Evolutionary conservation across 225 moss, liverwort and hornwort species (phyloP), one percentile per base, ranked within the genome.

Genomic region (Neckera pumila): DNA sequence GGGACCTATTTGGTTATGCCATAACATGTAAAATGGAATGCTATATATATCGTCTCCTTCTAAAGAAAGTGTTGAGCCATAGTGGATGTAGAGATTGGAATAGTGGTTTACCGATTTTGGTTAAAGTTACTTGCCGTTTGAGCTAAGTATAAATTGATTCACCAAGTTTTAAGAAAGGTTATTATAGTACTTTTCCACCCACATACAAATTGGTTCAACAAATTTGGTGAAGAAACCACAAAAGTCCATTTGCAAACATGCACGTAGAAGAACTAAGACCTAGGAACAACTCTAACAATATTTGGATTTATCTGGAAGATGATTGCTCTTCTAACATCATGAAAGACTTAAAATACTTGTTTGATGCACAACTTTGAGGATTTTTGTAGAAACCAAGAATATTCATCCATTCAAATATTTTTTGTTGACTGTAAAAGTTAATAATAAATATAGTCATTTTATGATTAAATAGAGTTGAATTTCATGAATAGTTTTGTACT

Each of bases 21-120:
- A 69, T 22, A 38, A 69, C 22, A n/a, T 38, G 2, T 67, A 1
- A 67, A 21, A 67, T 8, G 1, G 8, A n/a, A 11, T 2, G 1
- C 1, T n/a, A 21, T 21, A 12, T n/a, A n/a, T n/a, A n/a, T n/a
- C n/a, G n/a, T 21, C 11, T 11, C 5, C 1, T 1, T 5, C 8
- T 45, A 45, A 3, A 36, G 3, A 36, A 20, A n/a, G 11, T n/a
- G 3, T 36, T 20, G 4, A 21, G 4, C 22, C 4, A 38, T 38
- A 7, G 7, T 23, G 38, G 38, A 69, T 38, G 7, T 0, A 1
- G 0, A 69, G 23, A 38, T 69, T 8, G 3, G 4, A 38, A 69
- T 22, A 66, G 6, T 36, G 6, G 66, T 36, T 19, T 66, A 36
- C 1, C 2, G 4, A 69, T 2, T n/a, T n/a, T 2, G 1, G 2